Evolutionary conservation across 108 stramenopile species (phyloP).

Genomic region (Fragilaria radians): DNA sequence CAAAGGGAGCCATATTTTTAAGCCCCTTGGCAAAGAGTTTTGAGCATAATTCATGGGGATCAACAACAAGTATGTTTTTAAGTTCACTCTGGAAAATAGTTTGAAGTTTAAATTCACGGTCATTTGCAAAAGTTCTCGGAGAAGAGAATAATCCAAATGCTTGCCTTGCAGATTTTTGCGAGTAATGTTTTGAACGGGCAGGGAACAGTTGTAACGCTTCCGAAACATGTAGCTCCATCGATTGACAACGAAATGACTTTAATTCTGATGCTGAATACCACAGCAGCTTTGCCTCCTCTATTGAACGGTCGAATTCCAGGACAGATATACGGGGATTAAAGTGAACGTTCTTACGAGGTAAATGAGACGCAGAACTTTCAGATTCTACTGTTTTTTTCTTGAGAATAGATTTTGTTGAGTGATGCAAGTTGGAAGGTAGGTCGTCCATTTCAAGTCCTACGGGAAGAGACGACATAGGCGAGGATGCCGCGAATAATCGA

Average conservation of each 20-base stretch:
- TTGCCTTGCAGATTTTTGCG: neutral
- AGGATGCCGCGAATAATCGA: neutral
- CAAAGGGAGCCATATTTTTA: conserved; percentile 38
- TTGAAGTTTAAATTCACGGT: conserved; percentile 25
- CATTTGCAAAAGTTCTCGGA: conserved; percentile 13
- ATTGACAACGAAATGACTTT: conserved; percentile 41
- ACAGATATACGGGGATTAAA: conserved; percentile 40
- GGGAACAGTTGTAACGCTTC: conserved; percentile 28
- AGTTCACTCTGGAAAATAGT: conserved; percentile 31
- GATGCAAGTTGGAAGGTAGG: too few relatives aligned
- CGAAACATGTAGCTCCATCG: conserved; percentile 29
- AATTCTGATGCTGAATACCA: conserved; percentile 59
- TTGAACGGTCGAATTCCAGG: conserved; percentile 17
- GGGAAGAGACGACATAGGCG: neutral
- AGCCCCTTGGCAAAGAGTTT: conserved; percentile 50
- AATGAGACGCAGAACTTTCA: neutral
- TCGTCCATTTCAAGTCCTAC: neutral
- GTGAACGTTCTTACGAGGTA: neutral
- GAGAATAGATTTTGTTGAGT: neutral
- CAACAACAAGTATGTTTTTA: conserved; percentile 49
- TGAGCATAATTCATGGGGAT: conserved; percentile 57
- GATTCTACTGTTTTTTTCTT: neutral
- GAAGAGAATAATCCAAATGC: conserved; percentile 16
- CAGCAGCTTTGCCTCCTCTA: conserved; percentile 10
- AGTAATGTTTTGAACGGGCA: conserved; percentile 16